phyloP scores from a whole-genome alignment of 805 yeast genomes.

The Metschnikowia vanudenii region DNA sequence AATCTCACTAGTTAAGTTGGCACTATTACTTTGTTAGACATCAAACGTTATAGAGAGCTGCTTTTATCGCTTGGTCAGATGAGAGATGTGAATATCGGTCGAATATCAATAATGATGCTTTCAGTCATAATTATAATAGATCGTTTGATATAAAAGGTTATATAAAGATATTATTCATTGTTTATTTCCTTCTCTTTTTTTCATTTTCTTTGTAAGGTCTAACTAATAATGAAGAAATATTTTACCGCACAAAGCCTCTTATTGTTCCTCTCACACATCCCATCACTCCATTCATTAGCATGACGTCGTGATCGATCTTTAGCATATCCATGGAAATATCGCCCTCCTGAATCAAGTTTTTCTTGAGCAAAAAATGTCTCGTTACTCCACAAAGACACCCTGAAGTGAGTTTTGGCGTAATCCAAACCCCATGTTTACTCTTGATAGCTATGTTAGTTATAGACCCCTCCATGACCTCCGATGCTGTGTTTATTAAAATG shows the following conservation, averaged over 20 bases:
- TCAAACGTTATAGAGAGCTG: too few relatives aligned
- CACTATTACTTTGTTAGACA: not conserved
- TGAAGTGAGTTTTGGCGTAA: constrained; percentile 72
- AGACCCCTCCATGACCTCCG: constrained; percentile 74
- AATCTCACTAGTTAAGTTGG: constrained; percentile 9
- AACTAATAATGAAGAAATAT: not conserved
- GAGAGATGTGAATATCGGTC: too few relatives aligned
- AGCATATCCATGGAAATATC: constrained; percentile 48
- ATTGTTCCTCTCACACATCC: constrained; percentile 71
- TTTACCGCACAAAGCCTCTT: constrained; percentile 15
- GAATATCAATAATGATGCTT: too few relatives aligned
- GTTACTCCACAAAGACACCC: constrained; percentile 89
- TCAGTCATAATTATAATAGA: too few relatives aligned
- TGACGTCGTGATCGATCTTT: constrained; percentile 61
- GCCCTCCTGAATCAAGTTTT: constrained; percentile 54
- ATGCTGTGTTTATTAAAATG: constrained; percentile 53
- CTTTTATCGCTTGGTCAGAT: too few relatives aligned
- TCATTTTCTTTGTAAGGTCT: too few relatives aligned
- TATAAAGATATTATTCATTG: too few relatives aligned
- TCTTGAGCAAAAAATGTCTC: constrained; percentile 59
- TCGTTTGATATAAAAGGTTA: too few relatives aligned
- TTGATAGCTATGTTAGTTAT: constrained; percentile 75
- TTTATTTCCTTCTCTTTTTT: too few relatives aligned
- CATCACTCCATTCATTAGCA: constrained; percentile 78
- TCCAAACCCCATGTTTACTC: constrained; percentile 53